Percentiles rank a stretch among this genome's conserved stretches.
These are phyloP conservation scores for Epichloe elymi DNA, from an alignment of 2,329 filamentous ascomycete genomes.

Conservation along the genomic window DNA sequence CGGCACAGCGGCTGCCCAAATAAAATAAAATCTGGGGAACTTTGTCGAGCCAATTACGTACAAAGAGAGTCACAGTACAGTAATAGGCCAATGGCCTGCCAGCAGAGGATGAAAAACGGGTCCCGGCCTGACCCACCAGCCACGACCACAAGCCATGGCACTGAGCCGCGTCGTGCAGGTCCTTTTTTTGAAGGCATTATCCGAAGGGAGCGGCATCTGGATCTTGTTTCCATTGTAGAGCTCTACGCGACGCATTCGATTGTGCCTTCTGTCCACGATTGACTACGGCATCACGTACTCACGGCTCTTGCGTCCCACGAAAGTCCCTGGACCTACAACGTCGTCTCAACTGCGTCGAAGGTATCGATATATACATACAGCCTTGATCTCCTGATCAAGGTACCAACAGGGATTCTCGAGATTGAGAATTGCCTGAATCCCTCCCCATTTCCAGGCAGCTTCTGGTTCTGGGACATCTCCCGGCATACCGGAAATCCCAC, in stretches of 20 bases:
- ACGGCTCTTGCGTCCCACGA: neutral
- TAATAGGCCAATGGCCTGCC: neutral
- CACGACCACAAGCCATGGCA: too few relatives aligned
- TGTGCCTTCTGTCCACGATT: neutral
- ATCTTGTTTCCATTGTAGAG: too few relatives aligned
- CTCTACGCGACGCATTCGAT: neutral
- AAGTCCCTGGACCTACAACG: neutral
- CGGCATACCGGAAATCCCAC: neutral
- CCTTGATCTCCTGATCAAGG: neutral
- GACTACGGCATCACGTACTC: neutral
- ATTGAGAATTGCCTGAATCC: neutral
- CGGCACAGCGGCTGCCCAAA: neutral
- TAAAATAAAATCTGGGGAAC: too few relatives aligned
- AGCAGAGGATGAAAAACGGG: neutral
- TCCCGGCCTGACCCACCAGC: neutral
- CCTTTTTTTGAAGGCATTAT: too few relatives aligned
- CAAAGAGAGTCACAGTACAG: too few relatives aligned
- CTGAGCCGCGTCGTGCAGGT: too few relatives aligned
- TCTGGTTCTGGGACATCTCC: neutral
- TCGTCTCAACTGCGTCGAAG: neutral
- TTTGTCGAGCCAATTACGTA: too few relatives aligned
- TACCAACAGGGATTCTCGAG: neutral
- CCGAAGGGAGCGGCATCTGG: too few relatives aligned
- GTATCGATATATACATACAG: neutral
- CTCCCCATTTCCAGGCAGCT: neutral